Base-by-base conservation (phyloP, 352 stramenopile genomes). In the Phytophthora hybrid region DNA sequence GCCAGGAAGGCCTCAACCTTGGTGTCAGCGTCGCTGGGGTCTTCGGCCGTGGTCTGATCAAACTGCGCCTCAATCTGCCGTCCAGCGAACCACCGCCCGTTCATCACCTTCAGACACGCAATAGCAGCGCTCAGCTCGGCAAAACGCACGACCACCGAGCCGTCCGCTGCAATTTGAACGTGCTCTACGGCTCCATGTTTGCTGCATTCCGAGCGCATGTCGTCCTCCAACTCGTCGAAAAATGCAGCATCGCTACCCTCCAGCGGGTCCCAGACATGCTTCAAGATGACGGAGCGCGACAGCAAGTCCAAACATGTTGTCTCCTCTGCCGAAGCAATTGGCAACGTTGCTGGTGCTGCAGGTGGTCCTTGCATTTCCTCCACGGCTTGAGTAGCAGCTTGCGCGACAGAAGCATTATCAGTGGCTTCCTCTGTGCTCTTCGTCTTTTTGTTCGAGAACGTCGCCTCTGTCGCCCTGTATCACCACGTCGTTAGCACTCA, bases 1-100 rank as follows among this genome's bases (percentile, higher is more conserved):
- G 90, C 88, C n/a, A 96, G 71, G 59, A 96, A 96, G 4, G 85
- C 88, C 56, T 95, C 80, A 8, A 96, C 69, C 57, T 93, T 93
- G 11, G 85, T 85, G 49, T 93, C 83, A 37, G 81, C 77, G 57
- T 94, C 88, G 8, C 78, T 81, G 0, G 87, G 80, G 26, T 90
- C 79, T 44, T 93, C 82, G 0, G 80, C 68, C 11, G 77, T 83
- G n/a, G 75, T 69, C 51, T 85, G 82, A 39, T 94, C 83, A 53
- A 94, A 93, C 19, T 60, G 52, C 34, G 88, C 87, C 59, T 82
- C 73, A 56, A 96, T 80, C 69, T 94, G 78, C 11, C 82, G 78
- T 2, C 90, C 88, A 56, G 83, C 87, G 73, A 96, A 96, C 87
- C 87, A 96, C 14, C 90, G 84, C 0, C 81, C 81, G 44, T 94